Evolutionary conservation across 805 yeast genomes (phyloP), one percentile per base, ranked within the genome.

Genomic region (Kuraishia molischiana): DNA sequence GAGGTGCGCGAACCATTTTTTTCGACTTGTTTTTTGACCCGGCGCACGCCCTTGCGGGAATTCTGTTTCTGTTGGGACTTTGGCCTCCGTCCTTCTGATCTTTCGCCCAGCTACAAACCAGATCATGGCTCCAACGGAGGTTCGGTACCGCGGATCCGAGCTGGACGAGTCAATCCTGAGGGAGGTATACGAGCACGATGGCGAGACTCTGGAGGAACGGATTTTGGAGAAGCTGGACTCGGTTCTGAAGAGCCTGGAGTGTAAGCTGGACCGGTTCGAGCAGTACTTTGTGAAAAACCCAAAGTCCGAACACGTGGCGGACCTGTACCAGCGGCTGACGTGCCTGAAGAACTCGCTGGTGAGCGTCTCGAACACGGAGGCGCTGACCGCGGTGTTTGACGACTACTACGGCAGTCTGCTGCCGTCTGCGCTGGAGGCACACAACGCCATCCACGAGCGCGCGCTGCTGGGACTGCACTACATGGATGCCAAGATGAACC

Each of bases 401-500:
- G 48, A 51, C 17, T 50, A 49, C 32, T 57, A 55, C 42, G 58
- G 58, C 18, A 39, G 41, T 15, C 28, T 50, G 34, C 35, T 46
- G 20, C 20, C 42, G 19, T 36, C 36, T 22, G 29, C 3, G 11
- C 5, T 26, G 28, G 35, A 34, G 15, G 24, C 24, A 5, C 33
- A 26, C 10, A 29, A 32, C 3, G n/a, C n/a, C n/a, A 45, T 51
- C 39, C 57, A 61, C 37, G 55, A 59, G 38, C 58, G 54, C 22
- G 43, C 64, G 2, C 38, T 60, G 2, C 54, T 61, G 3, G 59
- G 65, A 2, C 41, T 66, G 8, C 66, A 59, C 20, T 58, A 59
- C 29, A 43, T 66, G 9, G 69, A 66, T 45, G 61, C 60, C 13
- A 64, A 64, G 36, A 53, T 66, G 21, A 59, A 61, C 34, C 62